A percentile compares a stretch with the other conserved stretches of the same genome.
phyloP scores from a whole-genome alignment of 805 yeast genomes.

The Lachancea mirantina region DNA sequence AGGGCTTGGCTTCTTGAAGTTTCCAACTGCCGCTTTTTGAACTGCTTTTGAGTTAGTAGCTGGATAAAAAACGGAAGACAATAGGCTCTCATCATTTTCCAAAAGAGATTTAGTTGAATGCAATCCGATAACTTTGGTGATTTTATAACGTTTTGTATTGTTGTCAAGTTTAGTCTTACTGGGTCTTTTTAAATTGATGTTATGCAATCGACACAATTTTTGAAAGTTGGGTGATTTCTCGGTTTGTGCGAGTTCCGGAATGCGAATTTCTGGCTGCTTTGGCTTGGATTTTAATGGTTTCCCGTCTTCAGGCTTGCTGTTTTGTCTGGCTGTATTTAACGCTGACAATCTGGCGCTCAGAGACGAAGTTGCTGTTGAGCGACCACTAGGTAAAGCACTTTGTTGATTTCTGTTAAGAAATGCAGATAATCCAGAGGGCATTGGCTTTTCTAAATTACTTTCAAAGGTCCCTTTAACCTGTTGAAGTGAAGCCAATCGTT shows the following conservation, averaged over 20 bases:
- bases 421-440: too few species aligned
- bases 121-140: too few species aligned
- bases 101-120: background rate
- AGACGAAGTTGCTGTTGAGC: too few species aligned
- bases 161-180: background rate
- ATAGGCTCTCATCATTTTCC: slow-evolving; percentile 14
- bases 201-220: background rate
- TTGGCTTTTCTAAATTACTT: too few species aligned
- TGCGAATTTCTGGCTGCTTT: background rate
- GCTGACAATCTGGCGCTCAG: background rate
- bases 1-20: slow-evolving; percentile 69
- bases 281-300: too few species aligned
- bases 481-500: slow-evolving; percentile 3
- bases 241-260: background rate
- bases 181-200: too few species aligned
- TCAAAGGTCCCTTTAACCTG: too few species aligned
- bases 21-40: slow-evolving; percentile 37
- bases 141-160: too few species aligned
- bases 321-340: too few species aligned
- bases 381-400: too few species aligned
- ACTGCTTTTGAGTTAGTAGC: slow-evolving; percentile 37
- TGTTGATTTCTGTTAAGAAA: too few species aligned
- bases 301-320: too few species aligned
- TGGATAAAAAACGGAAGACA: slow-evolving; percentile 30
- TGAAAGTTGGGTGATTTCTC: background rate